Conservation (phyloP, 176 grass and related monocot species). For the Oryza officinalis region DNA sequence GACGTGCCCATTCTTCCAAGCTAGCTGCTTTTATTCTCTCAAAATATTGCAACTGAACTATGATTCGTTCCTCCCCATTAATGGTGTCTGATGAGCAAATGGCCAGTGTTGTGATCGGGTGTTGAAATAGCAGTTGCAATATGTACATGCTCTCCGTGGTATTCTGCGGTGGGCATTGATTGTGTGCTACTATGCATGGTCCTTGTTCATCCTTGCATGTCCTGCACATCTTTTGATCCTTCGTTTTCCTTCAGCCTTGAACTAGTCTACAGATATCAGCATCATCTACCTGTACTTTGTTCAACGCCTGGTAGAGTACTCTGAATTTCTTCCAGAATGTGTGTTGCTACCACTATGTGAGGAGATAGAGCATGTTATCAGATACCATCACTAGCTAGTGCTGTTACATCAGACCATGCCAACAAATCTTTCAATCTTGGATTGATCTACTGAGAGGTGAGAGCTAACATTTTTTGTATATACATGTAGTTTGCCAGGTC, state of each 20-base stretch:
- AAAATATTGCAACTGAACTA: neutral
- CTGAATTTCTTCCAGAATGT: neutral
- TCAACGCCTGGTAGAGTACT: neutral
- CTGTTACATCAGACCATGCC: neutral
- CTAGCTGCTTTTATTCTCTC: neutral
- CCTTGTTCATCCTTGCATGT: neutral
- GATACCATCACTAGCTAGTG: neutral
- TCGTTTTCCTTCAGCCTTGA: neutral
- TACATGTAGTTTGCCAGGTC: neutral
- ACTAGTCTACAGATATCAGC: neutral
- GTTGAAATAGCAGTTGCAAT: slow-evolving; percentile 7
- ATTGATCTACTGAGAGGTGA: neutral
- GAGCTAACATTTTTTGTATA: no score
- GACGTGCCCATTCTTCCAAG: neutral
- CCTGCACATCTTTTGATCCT: neutral
- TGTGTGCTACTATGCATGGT: neutral
- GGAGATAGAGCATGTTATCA: neutral
- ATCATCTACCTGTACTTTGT: neutral
- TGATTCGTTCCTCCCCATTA: neutral
- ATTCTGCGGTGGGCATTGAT: slow-evolving; percentile 41
- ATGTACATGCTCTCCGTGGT: neutral
- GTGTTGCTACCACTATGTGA: neutral
- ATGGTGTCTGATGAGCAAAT: slow-evolving; percentile 1
- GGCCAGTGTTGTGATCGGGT: neutral
- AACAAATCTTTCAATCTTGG: no score